Conservation (phyloP, 2,329 filamentous ascomycete genomes). For the Chaetomium sp. region DNA sequence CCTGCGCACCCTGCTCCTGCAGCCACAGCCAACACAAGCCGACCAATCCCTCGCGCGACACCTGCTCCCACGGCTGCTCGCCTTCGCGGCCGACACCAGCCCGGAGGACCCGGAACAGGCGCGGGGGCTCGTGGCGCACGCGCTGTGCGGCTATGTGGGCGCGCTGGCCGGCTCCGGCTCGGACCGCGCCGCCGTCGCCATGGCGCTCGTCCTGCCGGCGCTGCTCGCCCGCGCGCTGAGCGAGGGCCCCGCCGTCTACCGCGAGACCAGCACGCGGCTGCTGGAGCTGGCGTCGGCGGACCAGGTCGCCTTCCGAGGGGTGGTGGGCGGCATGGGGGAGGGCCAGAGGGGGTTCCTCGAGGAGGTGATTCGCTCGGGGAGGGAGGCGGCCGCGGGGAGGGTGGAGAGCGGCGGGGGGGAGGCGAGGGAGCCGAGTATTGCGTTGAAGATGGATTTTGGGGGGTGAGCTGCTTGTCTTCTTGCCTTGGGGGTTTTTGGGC, state of each 20-base stretch:
- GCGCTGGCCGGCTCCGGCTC: constrained; percentile 42
- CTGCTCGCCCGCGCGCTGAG: constrained; percentile 71
- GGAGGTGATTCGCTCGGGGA: constrained; percentile 70
- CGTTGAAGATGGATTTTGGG: constrained; percentile 91
- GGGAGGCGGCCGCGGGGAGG: constrained; percentile 43
- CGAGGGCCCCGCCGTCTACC: constrained; percentile 60
- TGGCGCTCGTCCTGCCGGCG: constrained; percentile 75
- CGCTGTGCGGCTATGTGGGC: constrained; percentile 71
- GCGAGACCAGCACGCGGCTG: constrained; percentile 74
- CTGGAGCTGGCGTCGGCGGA: constrained; percentile 80
- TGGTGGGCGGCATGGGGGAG: constrained; percentile 71
- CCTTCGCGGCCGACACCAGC: constrained; percentile 70
- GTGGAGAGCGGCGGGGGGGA: not conserved
- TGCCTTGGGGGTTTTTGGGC: not conserved
- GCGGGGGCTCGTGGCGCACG: constrained; percentile 69
- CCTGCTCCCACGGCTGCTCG: constrained; percentile 72
- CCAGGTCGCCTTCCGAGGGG: constrained; percentile 69
- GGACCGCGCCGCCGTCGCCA: constrained; percentile 59
- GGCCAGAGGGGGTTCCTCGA: constrained; percentile 78
- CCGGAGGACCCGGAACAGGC: constrained; percentile 80
- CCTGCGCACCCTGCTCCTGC: constrained; percentile 77
- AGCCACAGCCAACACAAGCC: constrained; percentile 55
- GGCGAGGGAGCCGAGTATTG: constrained; percentile 72
- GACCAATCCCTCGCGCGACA: constrained; percentile 75
- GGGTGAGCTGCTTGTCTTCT: constrained; percentile 39